Conservation (phyloP, 2,329 filamentous ascomycete species). For the Fusarium illudens region DNA sequence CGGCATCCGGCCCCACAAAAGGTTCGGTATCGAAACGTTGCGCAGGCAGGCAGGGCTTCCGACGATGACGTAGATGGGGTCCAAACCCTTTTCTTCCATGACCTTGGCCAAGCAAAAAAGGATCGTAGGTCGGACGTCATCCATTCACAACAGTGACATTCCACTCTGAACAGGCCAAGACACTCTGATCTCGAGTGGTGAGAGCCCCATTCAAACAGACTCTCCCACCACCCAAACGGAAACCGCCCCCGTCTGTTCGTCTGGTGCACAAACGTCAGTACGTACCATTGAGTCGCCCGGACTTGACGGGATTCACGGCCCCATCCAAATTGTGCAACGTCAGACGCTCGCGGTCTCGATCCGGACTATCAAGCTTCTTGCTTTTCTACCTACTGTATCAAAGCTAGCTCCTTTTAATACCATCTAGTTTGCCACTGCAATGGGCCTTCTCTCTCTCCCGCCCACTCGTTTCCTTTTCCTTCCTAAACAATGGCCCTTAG, state of each 20-base stretch:
- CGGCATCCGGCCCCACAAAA: neutral
- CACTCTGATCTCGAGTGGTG: neutral
- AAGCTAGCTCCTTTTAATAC: neutral
- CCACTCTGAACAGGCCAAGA: neutral
- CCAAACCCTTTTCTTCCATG: conserved; percentile 10
- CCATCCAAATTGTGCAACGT: neutral
- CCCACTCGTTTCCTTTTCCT: conserved; percentile 7
- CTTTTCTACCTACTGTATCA: neutral
- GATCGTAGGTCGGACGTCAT: conserved; percentile 24
- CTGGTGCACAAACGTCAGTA: neutral
- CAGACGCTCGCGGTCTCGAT: neutral
- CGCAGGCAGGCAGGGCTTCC: neutral
- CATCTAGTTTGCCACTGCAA: conserved; percentile 25
- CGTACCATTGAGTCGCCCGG: neutral
- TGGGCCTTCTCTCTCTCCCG: conserved; percentile 1
- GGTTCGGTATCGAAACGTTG: neutral
- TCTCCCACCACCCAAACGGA: neutral
- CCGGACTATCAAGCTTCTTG: neutral
- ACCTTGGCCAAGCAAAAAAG: conserved; percentile 15
- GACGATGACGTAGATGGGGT: conserved; percentile 29
- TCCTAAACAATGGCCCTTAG: neutral
- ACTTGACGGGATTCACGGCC: neutral
- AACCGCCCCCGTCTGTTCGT: neutral
- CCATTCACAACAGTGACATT: conserved; percentile 14
- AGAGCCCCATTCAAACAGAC: neutral